Percentiles rank a stretch among this genome's conserved stretches.
Conservation (phyloP, 257 asterid genomes). For the Plantago major region DNA sequence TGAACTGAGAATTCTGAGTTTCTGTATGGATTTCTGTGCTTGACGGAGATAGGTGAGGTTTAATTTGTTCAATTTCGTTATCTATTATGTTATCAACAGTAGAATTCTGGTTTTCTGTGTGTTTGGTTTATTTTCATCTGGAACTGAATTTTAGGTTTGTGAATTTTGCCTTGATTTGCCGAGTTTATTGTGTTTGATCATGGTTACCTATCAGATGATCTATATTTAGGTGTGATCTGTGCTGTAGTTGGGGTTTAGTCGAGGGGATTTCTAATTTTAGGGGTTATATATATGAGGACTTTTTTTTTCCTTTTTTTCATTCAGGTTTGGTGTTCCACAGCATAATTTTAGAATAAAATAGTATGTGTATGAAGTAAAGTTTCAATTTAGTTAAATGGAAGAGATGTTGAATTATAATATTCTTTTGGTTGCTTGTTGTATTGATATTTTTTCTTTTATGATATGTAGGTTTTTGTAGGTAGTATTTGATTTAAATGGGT, state of each 20-base stretch:
- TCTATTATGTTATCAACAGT: background rate
- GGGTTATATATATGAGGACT: too few species aligned
- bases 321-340: too few species aligned
- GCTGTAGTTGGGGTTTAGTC: slow-evolving; percentile 1
- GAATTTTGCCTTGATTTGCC: background rate
- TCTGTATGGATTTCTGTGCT: slow-evolving; percentile 12
- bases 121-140: background rate
- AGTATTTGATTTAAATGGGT: slow-evolving; percentile 39
- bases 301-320: too few species aligned
- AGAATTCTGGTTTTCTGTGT: background rate
- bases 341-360: too few species aligned
- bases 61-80: background rate
- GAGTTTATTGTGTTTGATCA: background rate
- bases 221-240: background rate
- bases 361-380: background rate
- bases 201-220: background rate
- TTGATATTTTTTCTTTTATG: background rate
- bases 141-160: background rate
- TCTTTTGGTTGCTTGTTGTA: background rate
- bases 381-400: background rate
- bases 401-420: too few species aligned
- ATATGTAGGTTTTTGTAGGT: slow-evolving; percentile 30
- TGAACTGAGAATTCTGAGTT: slow-evolving; percentile 3
- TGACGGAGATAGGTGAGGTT: slow-evolving; percentile 36
- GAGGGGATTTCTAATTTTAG: too few species aligned